These are phyloP conservation scores for Tothia fuscella DNA, from an alignment of 2,329 filamentous ascomycete genomes.

Conservation along the genomic window DNA sequence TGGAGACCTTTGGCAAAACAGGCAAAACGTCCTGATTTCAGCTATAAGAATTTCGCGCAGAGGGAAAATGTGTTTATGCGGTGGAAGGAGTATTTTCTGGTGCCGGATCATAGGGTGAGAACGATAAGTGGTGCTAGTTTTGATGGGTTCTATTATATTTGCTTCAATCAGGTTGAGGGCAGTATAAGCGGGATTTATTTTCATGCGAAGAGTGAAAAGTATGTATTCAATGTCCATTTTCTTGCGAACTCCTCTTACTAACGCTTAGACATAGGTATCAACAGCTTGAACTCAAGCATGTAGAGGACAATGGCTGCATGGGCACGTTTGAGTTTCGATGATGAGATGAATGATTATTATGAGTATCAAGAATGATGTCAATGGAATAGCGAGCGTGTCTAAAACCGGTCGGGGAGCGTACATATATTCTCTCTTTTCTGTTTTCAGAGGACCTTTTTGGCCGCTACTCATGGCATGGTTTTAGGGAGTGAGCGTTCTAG, in stretches of 20 bases:
- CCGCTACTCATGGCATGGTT: too few species aligned
- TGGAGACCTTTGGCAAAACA: slow-evolving; percentile 66
- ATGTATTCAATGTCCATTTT: slow-evolving; percentile 33
- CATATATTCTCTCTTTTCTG: too few species aligned
- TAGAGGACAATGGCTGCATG: slow-evolving; percentile 67
- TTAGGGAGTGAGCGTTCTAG: too few species aligned
- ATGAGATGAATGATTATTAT: slow-evolving; percentile 19
- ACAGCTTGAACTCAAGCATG: slow-evolving; percentile 80
- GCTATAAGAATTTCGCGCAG: slow-evolving; percentile 58
- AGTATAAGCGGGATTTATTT: slow-evolving; percentile 92
- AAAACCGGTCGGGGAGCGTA: too few species aligned
- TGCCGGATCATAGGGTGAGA: slow-evolving; percentile 83
- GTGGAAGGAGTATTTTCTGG: slow-evolving; percentile 97
- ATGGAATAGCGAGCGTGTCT: too few species aligned
- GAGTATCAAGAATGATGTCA: too few species aligned
- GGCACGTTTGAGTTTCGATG: slow-evolving; percentile 80
- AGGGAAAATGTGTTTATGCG: slow-evolving; percentile 93
- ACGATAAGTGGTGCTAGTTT: slow-evolving; percentile 93
- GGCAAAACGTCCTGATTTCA: slow-evolving; percentile 43
- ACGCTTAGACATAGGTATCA: slow-evolving; percentile 54
- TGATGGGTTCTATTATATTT: slow-evolving; percentile 98
- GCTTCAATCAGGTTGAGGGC: slow-evolving; percentile 85
- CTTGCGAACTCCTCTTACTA: slow-evolving; percentile 7
- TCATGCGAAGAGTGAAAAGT: slow-evolving; percentile 97
- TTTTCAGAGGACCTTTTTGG: too few species aligned